Evolutionary conservation across 2,329 filamentous ascomycete species (phyloP), one percentile per base, ranked within the genome.

Genomic region (Pseudogymnoascus sp.): DNA sequence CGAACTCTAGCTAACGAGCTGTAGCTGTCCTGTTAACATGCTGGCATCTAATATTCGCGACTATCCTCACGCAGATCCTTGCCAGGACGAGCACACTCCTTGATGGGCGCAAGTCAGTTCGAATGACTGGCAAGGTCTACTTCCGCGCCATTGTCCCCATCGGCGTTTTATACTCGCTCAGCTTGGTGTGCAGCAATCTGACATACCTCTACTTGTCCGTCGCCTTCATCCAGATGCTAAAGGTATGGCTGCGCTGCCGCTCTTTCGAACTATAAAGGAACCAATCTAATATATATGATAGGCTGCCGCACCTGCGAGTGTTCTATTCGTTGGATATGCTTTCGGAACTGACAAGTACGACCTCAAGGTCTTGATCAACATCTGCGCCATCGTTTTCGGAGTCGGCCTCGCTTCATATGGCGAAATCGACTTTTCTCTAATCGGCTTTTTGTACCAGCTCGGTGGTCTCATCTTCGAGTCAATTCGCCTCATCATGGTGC

Each of bases 391-490:
- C 63, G 80, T 83, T 11, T 68, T 76, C 9, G 82, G 82, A 61
- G 82, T 85, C 11, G 76, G 73, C 21, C 72, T 85, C 23, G 81
- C 82, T 37, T 82, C 79, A 64, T 70, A 78, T 33, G 88, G 88
- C 67, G 88, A 90, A 75, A 86, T 90, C 68, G 79, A 86, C 64
- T 90, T 90, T 75, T 85, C 85, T 69, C 77, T 85, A 77, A 70
- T 83, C 42, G 86, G 86, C 56, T 86, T 89, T 75, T 66, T 87
- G 35, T 88, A 83, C 77, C 91, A 95, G 77, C 74, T 88, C 62
- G 88, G 82, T 65, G 91, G 90, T 67, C 90, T 93, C 68, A 74
- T 88, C 60, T 93, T 93, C 72, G 91, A 96, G 78, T 90, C 91
- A 50, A 82, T 90, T 66, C 87, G 91, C 65, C 79, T 95, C 67